phyloP scores from a whole-genome alignment of 257 asterid genomes.

The Jacaranda mimosifolia region DNA sequence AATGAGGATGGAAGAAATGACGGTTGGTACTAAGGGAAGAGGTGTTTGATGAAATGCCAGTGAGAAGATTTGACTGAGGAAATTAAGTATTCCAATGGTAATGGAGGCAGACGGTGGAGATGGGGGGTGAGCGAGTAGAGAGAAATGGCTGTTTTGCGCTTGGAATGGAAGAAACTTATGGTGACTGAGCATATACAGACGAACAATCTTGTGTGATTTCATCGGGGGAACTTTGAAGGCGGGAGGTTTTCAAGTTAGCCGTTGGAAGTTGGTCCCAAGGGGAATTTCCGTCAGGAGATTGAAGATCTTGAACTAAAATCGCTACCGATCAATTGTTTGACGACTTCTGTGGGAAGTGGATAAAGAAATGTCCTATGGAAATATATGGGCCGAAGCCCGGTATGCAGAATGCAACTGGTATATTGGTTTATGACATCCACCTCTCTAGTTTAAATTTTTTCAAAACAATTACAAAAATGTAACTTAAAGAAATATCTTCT shows the following conservation, averaged over 20 bases:
- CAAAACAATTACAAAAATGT: background rate
- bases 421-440: too few relatives aligned
- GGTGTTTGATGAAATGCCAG: conserved; percentile 71
- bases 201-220: conserved; percentile 24
- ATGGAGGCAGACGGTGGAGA: conserved; percentile 25
- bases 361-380: too few relatives aligned
- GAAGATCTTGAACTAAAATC: background rate
- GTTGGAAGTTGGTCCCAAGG: background rate
- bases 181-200: background rate
- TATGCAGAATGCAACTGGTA: background rate
- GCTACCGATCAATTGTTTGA: background rate
- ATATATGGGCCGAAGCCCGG: background rate
- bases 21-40: conserved; percentile 40
- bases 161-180: conserved; percentile 9
- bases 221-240: conserved; percentile 7
- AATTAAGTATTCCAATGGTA: conserved; percentile 20
- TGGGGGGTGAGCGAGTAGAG: conserved; percentile 30
- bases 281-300: background rate
- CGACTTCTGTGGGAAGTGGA: background rate
- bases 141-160: conserved; percentile 6
- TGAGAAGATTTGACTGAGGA: conserved; percentile 50
- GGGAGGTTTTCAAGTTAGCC: background rate
- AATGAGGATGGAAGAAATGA: conserved; percentile 46
- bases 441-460: too few relatives aligned
- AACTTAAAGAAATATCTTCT: background rate